Base-by-base conservation (phyloP, 805 yeast genomes). In the Ogataea saltuana region DNA sequence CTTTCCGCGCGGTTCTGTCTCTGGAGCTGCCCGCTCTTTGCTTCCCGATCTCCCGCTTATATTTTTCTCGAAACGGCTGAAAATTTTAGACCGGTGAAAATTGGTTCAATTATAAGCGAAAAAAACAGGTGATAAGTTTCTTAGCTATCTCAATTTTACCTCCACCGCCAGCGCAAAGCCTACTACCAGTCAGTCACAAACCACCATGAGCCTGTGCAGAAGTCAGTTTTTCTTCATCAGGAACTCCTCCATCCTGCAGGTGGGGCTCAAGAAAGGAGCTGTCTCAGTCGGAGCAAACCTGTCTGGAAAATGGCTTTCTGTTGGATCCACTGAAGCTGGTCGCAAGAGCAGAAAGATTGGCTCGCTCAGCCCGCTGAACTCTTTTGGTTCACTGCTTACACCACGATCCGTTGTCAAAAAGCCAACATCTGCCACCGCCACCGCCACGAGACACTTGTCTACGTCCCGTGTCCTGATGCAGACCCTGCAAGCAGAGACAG, bases 171-270 rank as follows among this genome's bases (percentile, higher is more conserved):
- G 6, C 33, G 18, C 33, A 5, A 3, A n/a, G n/a, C n/a, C n/a
- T n/a, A n/a, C n/a, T n/a, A n/a, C n/a, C n/a, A n/a, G n/a, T n/a
- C n/a, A n/a, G n/a, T n/a, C n/a, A n/a, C 28, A 9, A 19, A 9
- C 25, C 23, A 21, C 36, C 36, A 60, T 58, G 65, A 56, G 59
- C 53, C 61, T 80, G 37, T 72, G 79, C 34, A 72, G 72, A 56
- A 67, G 81, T 5, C 74, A 75, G 68, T 77, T 79, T 62, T 80
- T 75, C 68, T 81, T 81, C 61, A 69, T 80, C 48, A 71, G 69
- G 56, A 81, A 81, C 63, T 54, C 75, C 3, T 64, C 76, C 18
- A 73, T 78, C 26, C 56, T 74, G 30, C 50, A 42, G 17, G 54
- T 47, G 11, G 62, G 64, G 1, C 42, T 55, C 39, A 52, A 52